Evolutionary conservation across 495 filamentous ascomycete genomes (phyloP), one percentile per base, ranked within the genome.

Genomic region (Aspergillus ellipticus): DNA sequence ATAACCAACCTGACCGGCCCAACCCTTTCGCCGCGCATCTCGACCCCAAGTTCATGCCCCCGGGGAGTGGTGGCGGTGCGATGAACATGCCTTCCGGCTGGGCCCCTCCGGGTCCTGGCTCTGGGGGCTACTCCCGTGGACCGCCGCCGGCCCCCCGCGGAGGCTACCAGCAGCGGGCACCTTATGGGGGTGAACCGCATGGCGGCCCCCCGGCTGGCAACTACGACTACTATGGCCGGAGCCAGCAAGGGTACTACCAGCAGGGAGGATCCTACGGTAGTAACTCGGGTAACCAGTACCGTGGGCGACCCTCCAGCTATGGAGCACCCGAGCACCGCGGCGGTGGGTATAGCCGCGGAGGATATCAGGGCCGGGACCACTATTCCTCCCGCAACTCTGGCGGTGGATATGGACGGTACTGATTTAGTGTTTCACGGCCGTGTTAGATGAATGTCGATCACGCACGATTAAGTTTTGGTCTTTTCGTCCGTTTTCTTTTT

Each of bases 1-100:
- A 37, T 9, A 15, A 37, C 28, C 24, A 7, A 28, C 7, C 24
- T 28, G 33, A 37, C 28, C 74, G 81, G 54, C 72, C 75, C 10
- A 83, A 83, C 55, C 80, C 80, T 6, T 81, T 82, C 51, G 79
- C 79, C 28, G 76, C 77, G 17, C 77, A 82, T 59, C 66, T 81
- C 33, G 78, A 81, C 56, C 78, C 79, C 8, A 72, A 70, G 19
- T 83, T 79, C 59, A 64, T 68, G 49, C 70, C 77, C 19, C 70
- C 71, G 2, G 65, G 63, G 17, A 65, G 60, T 24, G 53, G 51
- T 45, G 66, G 64, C 47, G 65, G 64, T 17, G 66, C 59, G 6
- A 60, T 55, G 57, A 53, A 53, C 7, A 68, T 70, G 64, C 61
- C 69, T 28, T 64, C 67, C 31, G 74, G 73, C 19, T 76, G 75